These are phyloP conservation scores for Scedosporium aurantiacum DNA, from an alignment of 2,329 filamentous ascomycete species.

Conservation along the genomic window DNA sequence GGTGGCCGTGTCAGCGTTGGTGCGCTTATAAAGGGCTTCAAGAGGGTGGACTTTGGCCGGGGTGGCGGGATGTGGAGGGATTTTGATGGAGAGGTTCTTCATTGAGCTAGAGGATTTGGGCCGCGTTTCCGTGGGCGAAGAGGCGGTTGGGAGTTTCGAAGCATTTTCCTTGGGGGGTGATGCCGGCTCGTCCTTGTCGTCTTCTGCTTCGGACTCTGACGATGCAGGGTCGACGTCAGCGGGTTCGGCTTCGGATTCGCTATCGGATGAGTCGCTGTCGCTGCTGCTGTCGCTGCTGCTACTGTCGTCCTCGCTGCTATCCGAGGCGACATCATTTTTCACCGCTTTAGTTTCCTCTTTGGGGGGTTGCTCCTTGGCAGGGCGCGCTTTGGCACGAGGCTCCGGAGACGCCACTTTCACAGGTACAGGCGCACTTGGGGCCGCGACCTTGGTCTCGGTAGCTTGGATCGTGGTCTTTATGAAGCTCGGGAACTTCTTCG, in stretches of 20 bases:
- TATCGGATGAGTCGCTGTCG: background rate
- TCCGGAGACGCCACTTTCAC: background rate
- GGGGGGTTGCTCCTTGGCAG: background rate
- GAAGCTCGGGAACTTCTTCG: slow-evolving; percentile 71
- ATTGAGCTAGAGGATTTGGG: slow-evolving; percentile 41
- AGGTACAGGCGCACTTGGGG: background rate
- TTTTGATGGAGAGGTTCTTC: slow-evolving; percentile 43
- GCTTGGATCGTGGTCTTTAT: slow-evolving; percentile 36
- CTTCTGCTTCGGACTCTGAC: slow-evolving; percentile 14
- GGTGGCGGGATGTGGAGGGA: slow-evolving; percentile 35
- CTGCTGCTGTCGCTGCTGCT: background rate
- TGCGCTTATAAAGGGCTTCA: slow-evolving; percentile 81
- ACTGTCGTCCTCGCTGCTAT: slow-evolving; percentile 27
- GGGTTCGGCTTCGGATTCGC: background rate
- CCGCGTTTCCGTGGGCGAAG: slow-evolving; percentile 16
- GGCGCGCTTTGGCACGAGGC: background rate
- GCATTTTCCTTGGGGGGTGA: background rate
- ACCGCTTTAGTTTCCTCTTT: background rate
- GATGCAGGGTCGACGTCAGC: slow-evolving; percentile 14
- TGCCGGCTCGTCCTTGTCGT: slow-evolving; percentile 15
- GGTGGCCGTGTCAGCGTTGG: slow-evolving; percentile 32
- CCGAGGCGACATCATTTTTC: slow-evolving; percentile 3
- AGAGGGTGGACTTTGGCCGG: slow-evolving; percentile 63
- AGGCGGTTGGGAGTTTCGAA: slow-evolving; percentile 3
- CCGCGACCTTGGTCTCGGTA: background rate